Evolutionary conservation across 208 protist genomes (phyloP).

Genomic region (Novymonas esmeraldas): DNA sequence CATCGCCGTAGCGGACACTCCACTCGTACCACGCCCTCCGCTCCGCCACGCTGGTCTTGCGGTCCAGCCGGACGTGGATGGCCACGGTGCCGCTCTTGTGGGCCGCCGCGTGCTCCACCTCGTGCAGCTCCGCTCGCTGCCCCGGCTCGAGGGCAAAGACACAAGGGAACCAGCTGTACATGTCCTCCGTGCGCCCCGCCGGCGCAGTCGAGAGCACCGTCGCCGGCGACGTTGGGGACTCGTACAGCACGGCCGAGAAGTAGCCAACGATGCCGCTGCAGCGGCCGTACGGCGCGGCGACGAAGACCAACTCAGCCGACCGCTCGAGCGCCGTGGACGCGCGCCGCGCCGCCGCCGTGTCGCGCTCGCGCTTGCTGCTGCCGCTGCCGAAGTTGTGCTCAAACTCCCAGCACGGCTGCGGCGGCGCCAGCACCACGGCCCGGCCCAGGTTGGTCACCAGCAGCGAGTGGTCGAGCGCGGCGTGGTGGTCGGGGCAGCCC

Average conservation of each 20-base stretch:
- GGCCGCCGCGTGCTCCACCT: slow-evolving; percentile 15
- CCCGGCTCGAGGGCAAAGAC: slow-evolving; percentile 63
- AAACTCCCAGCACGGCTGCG: slow-evolving; percentile 87
- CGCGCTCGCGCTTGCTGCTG: neutral
- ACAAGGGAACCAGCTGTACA: slow-evolving; percentile 92
- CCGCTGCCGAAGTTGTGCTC: slow-evolving; percentile 35
- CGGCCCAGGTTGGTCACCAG: slow-evolving; percentile 75
- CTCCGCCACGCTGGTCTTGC: slow-evolving; percentile 28
- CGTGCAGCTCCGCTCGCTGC: slow-evolving; percentile 33
- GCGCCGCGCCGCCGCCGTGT: neutral
- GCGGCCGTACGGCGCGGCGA: slow-evolving; percentile 33
- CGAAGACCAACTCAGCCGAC: slow-evolving; percentile 45
- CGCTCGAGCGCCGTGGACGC: slow-evolving; percentile 29
- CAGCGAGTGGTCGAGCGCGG: slow-evolving; percentile 67
- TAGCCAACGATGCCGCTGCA: slow-evolving; percentile 74
- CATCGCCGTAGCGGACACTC: slow-evolving; percentile 31
- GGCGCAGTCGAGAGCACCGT: slow-evolving; percentile 31
- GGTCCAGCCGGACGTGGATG: slow-evolving; percentile 44
- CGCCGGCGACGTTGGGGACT: slow-evolving; percentile 4
- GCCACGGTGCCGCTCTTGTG: slow-evolving; percentile 2
- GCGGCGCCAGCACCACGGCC: slow-evolving; percentile 43
- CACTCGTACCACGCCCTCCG: slow-evolving; percentile 82
- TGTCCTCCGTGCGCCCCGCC: slow-evolving; percentile 43
- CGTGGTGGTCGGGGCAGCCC: slow-evolving; percentile 53
- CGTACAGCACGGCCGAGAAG: slow-evolving; percentile 76